A percentile compares a stretch with the other conserved stretches of the same genome.
Conservation (phyloP, 108 stramenopile genomes). For the Nitzschia sp. region DNA sequence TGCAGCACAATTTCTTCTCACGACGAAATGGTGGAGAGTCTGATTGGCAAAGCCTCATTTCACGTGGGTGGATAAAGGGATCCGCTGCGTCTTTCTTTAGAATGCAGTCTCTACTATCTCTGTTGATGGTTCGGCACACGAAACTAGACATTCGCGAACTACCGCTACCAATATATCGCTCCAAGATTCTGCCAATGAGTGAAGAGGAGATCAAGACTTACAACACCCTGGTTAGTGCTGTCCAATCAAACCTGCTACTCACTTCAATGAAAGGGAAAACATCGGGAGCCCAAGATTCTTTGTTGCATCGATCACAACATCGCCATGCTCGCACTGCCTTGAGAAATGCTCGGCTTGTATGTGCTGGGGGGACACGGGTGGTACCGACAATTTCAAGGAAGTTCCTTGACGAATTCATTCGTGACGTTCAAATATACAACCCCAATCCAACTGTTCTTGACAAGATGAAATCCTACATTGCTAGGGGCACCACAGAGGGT, state of each 20-base stretch:
- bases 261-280: constrained; percentile 82
- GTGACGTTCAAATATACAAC: constrained; percentile 41
- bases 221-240: constrained; percentile 72
- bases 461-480: constrained; percentile 58
- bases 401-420: constrained; percentile 64
- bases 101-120: constrained; percentile 50
- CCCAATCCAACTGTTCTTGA: constrained; percentile 31
- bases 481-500: constrained; percentile 44
- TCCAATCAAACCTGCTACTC: constrained; percentile 62
- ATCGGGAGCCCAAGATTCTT: constrained; percentile 76
- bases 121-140: constrained; percentile 83
- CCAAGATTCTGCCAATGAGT: constrained; percentile 52
- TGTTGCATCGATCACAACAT: constrained; percentile 65
- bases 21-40: constrained; percentile 48
- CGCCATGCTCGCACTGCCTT: constrained; percentile 64
- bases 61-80: constrained; percentile 54
- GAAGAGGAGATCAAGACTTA: constrained; percentile 58
- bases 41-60: constrained; percentile 56
- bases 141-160: constrained; percentile 70
- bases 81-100: constrained; percentile 60
- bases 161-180: constrained; percentile 49
- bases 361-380: constrained; percentile 69
- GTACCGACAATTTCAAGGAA: constrained; percentile 43
- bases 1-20: constrained; percentile 73
- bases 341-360: constrained; percentile 69